Evolutionary conservation across 768 basidiomycete genomes (phyloP).

Genomic region (Tricholoma furcatifolium): DNA sequence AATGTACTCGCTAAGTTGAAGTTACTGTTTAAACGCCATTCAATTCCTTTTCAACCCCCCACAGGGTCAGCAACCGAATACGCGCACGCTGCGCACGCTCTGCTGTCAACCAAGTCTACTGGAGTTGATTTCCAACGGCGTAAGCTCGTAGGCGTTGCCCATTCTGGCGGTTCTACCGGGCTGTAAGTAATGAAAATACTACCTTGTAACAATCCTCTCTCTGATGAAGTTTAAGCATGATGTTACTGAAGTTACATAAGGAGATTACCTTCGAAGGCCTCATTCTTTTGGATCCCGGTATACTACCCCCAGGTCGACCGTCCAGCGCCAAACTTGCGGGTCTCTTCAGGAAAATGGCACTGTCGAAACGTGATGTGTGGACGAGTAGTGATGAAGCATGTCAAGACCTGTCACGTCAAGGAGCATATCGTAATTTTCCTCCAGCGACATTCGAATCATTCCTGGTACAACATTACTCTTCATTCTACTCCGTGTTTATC

Average conservation of each 20-base stretch:
- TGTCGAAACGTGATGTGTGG: constrained; percentile 7
- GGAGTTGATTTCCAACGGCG: constrained; percentile 2
- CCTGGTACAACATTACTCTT: neutral
- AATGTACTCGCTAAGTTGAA: too few relatives aligned
- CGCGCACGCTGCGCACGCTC: constrained; percentile 4
- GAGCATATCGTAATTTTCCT: constrained; percentile 8
- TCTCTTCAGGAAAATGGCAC: constrained; percentile 5
- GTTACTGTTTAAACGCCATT: neutral
- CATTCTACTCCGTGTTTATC: neutral
- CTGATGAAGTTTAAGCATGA: neutral
- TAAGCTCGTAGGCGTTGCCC: constrained; percentile 7
- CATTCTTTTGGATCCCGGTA: constrained; percentile 8
- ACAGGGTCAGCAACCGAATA: constrained; percentile 8
- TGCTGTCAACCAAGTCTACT: constrained; percentile 6
- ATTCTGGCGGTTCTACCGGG: constrained; percentile 10
- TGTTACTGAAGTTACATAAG: neutral
- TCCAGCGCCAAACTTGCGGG: constrained; percentile 3
- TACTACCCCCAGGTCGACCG: neutral
- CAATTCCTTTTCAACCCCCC: neutral
- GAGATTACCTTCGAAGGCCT: constrained; percentile 3
- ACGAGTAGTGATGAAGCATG: constrained; percentile 4
- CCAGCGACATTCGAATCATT: constrained; percentile 5
- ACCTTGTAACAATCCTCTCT: neutral
- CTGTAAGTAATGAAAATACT: neutral
- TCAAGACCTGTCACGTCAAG: constrained; percentile 9